Evolutionary conservation across 352 stramenopile genomes (phyloP).

Genomic region (Pythium utonaiense): DNA sequence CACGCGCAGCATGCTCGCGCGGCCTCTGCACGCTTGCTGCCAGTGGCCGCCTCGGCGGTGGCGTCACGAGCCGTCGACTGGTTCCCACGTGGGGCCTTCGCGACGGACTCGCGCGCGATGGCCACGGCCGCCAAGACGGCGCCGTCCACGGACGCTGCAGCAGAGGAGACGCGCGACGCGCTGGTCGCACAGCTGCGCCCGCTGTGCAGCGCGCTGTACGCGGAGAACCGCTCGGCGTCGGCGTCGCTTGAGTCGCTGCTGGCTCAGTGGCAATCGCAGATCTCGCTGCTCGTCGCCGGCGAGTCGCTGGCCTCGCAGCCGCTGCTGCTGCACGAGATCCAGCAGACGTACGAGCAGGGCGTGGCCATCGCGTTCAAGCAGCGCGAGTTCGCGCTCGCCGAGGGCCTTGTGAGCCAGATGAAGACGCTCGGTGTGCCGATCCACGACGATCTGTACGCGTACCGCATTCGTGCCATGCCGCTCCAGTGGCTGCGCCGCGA

Average conservation of each 20-base stretch:
- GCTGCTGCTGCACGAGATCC: conserved; percentile 30
- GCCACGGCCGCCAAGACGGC: neutral
- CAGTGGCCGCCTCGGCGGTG: neutral
- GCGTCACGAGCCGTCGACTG: neutral
- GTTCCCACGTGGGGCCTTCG: neutral
- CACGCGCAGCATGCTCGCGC: neutral
- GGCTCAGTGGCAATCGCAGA: conserved; percentile 29
- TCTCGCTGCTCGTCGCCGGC: conserved; percentile 25
- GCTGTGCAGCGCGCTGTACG: conserved; percentile 50
- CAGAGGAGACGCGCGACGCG: conserved; percentile 14
- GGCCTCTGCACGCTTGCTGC: neutral
- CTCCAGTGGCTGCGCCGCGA: conserved; percentile 34
- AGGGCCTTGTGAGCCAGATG: conserved; percentile 44
- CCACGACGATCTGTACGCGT: conserved; percentile 40
- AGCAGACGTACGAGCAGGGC: conserved; percentile 52
- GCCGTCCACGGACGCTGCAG: neutral
- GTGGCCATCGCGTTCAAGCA: conserved; percentile 75
- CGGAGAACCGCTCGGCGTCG: conserved; percentile 38
- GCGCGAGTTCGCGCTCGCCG: conserved; percentile 49
- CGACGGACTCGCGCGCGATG: neutral
- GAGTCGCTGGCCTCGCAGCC: neutral
- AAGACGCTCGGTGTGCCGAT: conserved; percentile 30
- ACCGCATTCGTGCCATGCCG: conserved; percentile 52
- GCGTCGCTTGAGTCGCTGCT: conserved; percentile 24
- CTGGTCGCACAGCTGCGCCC: conserved; percentile 39